Percentiles rank a stretch among this genome's conserved stretches.
phyloP scores from a whole-genome alignment of 305 asterid genomes.

The Rubia balearica region DNA sequence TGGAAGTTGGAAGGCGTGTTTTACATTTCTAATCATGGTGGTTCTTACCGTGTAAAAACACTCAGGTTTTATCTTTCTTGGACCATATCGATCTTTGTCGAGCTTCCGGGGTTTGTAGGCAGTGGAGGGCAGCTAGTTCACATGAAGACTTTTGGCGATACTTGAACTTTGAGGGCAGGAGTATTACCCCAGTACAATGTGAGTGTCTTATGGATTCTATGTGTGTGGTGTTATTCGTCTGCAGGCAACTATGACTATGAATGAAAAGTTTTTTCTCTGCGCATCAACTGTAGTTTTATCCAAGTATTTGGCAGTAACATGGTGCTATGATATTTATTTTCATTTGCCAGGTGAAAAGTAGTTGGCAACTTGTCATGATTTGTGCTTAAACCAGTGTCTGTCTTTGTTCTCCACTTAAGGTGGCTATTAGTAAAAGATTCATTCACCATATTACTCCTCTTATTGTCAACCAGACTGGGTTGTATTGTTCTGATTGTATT shows the following conservation, averaged over 20 bases:
- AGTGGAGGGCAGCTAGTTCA: conserved; percentile 92
- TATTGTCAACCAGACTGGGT: background rate
- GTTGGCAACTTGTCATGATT: background rate
- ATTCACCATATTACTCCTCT: background rate
- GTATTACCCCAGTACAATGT: conserved; percentile 66
- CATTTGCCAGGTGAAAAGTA: background rate
- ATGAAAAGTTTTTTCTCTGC: background rate
- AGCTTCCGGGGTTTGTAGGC: conserved; percentile 86
- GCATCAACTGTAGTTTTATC: background rate
- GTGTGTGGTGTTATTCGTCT: background rate
- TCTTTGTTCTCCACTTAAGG: background rate
- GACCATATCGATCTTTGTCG: conserved; percentile 81
- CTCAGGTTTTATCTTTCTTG: conserved; percentile 88
- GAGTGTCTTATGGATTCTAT: conserved; percentile 29
- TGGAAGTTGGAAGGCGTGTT: background rate
- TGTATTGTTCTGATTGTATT: background rate
- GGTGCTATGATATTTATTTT: background rate
- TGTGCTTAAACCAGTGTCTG: background rate
- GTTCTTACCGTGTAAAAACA: background rate
- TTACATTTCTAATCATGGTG: background rate
- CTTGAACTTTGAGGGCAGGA: conserved; percentile 76
- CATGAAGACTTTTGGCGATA: conserved; percentile 98
- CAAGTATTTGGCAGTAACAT: background rate
- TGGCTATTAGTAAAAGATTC: background rate
- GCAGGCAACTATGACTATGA: background rate